Base-by-base conservation (phyloP, 768 basidiomycete species). In the Kondoa subrosea region DNA sequence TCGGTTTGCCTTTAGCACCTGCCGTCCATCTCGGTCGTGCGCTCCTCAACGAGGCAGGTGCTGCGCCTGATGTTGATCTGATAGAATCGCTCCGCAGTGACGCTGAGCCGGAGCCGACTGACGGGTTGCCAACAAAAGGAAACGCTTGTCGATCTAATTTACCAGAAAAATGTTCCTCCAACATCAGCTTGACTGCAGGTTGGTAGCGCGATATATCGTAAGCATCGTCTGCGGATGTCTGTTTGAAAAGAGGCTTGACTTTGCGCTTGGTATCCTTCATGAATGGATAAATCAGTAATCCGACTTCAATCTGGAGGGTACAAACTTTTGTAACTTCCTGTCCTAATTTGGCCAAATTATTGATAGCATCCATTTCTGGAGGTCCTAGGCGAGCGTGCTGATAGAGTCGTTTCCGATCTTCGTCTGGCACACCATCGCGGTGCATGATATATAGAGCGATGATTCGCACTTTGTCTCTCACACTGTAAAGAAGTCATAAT, bases 401-500 rank as follows among this genome's bases (percentile, higher is more conserved):
- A 76, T 91, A 97, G 67, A 99, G 77, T 67, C 95, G 82, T 69
- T 92, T 84, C 66, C 89, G 85, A 77, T 99, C 95, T 75, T 97
- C 95, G 65, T 96, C 92, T n/a, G 95, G 91, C 25, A 97, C 93
- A 50, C 95, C 95, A 73, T 97, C 95, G 31, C 92, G 85, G 76
- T 85, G 83, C 76, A 93, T 86, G 72, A 97, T 89, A 76, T 97
- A 99, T 31, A 97, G 81, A 21, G 93, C 89, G 68, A 99, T 88
- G 72, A 99, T 87, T 57, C 95, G 88, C 56, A 96, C 90, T 82
- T 99, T 99, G 78, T 91, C 91, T 63, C 81, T 77, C 73, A 88
- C 89, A 64, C 90, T 95, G 74, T 15, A 16, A 32, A 34, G 40
- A 14, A 17, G 69, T 32, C 27, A 67, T 34, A 40, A 34, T 63